phyloP scores from a whole-genome alignment of 768 basidiomycete species.

The Boletus coccyginus region DNA sequence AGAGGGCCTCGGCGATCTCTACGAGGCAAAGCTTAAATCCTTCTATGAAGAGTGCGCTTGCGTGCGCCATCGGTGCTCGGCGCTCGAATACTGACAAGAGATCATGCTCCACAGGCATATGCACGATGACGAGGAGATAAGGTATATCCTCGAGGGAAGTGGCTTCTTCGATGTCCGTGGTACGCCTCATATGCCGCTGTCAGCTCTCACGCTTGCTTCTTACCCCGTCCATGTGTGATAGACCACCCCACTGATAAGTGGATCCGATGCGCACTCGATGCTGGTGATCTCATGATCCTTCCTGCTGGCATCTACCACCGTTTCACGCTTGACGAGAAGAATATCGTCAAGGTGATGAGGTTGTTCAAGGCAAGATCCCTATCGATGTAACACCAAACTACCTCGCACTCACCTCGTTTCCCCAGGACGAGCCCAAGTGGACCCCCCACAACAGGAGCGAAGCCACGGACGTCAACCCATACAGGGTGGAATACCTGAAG shows the following conservation, averaged over 20 bases:
- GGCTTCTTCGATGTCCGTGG: constrained; percentile 93
- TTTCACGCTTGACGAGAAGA: constrained; percentile 79
- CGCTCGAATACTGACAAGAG: background rate
- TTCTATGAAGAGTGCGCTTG: constrained; percentile 78
- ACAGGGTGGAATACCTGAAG: constrained; percentile 60
- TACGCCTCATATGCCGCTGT: constrained; percentile 32
- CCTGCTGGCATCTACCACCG: constrained; percentile 94
- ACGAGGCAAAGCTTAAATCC: constrained; percentile 75
- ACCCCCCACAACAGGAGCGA: constrained; percentile 64
- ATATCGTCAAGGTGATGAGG: constrained; percentile 74
- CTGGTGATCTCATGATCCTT: constrained; percentile 83
- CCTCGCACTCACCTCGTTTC: background rate
- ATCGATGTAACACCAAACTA: background rate
- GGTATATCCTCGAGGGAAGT: constrained; percentile 81
- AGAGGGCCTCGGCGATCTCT: constrained; percentile 76
- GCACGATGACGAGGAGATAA: constrained; percentile 95
- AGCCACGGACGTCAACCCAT: constrained; percentile 62
- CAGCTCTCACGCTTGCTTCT: background rate
- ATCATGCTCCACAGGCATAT: constrained; percentile 58
- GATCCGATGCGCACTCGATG: constrained; percentile 74
- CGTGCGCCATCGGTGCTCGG: background rate
- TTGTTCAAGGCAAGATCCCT: constrained; percentile 68
- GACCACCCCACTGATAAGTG: constrained; percentile 68
- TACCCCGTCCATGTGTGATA: constrained; percentile 23
- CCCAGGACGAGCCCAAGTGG: constrained; percentile 91